A percentile compares a stretch with the other conserved stretches of the same genome.
These are phyloP conservation scores for Hypomontagnella monticulosa DNA, from an alignment of 495 filamentous ascomycete genomes.

Conservation along the genomic window DNA sequence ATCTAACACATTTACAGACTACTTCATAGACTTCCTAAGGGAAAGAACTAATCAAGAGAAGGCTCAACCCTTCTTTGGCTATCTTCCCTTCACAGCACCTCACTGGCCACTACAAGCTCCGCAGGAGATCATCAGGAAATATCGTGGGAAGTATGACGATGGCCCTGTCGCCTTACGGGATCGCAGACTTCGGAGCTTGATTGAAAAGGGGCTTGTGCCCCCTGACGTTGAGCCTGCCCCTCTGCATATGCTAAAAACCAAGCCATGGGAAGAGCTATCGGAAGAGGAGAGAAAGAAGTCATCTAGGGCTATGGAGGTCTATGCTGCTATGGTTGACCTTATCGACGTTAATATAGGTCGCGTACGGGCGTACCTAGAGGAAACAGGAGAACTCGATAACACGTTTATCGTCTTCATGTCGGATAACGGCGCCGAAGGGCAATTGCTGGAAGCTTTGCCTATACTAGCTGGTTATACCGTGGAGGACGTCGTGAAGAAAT, in stretches of 20 bases:
- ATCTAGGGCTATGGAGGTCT: conserved; percentile 66
- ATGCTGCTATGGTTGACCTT: conserved; percentile 71
- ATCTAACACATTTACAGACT: conserved; percentile 63
- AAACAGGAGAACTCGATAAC: conserved; percentile 69
- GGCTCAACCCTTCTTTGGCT: conserved; percentile 68
- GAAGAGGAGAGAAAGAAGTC: conserved; percentile 62
- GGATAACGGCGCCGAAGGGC: conserved; percentile 73
- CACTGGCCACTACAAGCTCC: conserved; percentile 71
- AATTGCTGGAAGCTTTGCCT: conserved; percentile 68
- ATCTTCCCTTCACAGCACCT: conserved; percentile 67
- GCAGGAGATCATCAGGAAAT: conserved; percentile 59
- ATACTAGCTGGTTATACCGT: conserved; percentile 55
- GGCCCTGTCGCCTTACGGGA: conserved; percentile 64
- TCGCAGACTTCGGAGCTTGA: conserved; percentile 60
- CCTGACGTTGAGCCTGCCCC: conserved; percentile 62
- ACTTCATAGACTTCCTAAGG: conserved; percentile 62
- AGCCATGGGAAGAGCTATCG: conserved; percentile 62
- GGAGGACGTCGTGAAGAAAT: conserved; percentile 65
- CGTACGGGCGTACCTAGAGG: conserved; percentile 63
- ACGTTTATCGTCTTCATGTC: conserved; percentile 72
- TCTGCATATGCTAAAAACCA: conserved; percentile 63
- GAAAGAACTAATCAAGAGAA: conserved; percentile 61
- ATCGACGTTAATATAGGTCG: conserved; percentile 70
- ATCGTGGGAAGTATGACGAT: conserved; percentile 65
- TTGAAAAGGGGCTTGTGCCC: conserved; percentile 61